Evolutionary conservation across 306 rosid genomes (phyloP), one percentile per base, ranked within the genome.

Genomic region (Lathyrus oleraceus): DNA sequence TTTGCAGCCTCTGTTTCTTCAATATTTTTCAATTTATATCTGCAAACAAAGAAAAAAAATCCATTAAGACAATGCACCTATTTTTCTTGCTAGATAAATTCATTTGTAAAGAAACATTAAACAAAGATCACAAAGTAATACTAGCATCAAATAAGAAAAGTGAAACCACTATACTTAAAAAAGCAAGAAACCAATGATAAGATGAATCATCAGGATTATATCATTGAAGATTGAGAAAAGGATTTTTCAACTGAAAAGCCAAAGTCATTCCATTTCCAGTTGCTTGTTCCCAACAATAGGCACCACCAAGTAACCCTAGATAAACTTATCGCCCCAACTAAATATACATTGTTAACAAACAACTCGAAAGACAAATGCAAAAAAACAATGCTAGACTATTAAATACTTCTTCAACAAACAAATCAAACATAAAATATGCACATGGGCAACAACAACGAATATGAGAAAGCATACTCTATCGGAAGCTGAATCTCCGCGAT

Each of bases 1-100:
- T 94, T 94, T 27, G 97, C 97, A 66, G 99, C 97, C 86, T 91
- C 97, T 5, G 99, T 94, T 81, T 94, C 99, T 85, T 94, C 97
- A 51, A 94, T 94, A 72, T 94, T 94, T 84, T 77, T 88, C 75
- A 94, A 76, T 78, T 94, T 94, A 69, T 76, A 94, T 78, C 98
- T 94, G 92, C 70, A 74, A 69, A 52, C 74, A 78, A 30, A 11
- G 45, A 65, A 69, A 65, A 69, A 1, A 40, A 70, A 54, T 15
- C 32, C 66, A 84, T 57, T 23, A 62, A 48, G 68, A 71, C 51
- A 43, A 21, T 44, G 6, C 17, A 60, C 20, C 64, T 25, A 19
- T 15, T 51, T 32, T 60, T 60, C 32, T 62, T 56, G 63, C 56
- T 21, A 5, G 20, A 53, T 2, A 14, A 43, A 44, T 23, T 40